phyloP scores from a whole-genome alignment of 768 basidiomycete species.

The Cyclocybe aegerita region DNA sequence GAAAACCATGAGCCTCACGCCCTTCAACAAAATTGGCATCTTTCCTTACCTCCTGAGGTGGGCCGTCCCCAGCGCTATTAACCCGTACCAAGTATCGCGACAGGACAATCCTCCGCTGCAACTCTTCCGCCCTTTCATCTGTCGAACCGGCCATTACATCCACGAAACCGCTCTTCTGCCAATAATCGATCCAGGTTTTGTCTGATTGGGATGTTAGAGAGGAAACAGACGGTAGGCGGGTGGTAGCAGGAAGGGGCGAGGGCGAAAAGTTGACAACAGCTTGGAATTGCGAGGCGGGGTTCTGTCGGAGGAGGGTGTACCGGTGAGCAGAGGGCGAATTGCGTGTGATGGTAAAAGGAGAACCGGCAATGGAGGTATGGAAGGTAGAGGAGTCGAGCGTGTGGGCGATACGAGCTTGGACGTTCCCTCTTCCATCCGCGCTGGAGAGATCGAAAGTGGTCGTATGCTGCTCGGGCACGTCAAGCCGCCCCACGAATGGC shows the following conservation, averaged over 20 bases:
- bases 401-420: constrained; percentile 41
- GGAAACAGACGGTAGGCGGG: constrained; percentile 10
- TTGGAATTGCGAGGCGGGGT: not conserved
- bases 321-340: constrained; percentile 44
- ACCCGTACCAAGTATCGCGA: constrained; percentile 58
- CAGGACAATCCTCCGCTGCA: constrained; percentile 56
- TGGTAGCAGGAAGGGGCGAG: no score
- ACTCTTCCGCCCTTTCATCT: constrained; percentile 49
- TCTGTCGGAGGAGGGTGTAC: constrained; percentile 43
- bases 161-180: constrained; percentile 50
- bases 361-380: constrained; percentile 42
- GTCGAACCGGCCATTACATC: constrained; percentile 35
- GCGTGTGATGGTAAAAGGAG: constrained; percentile 36
- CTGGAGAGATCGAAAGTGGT: constrained; percentile 29
- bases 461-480: constrained; percentile 46
- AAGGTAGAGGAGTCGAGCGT: constrained; percentile 38
- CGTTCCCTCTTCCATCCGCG: constrained; percentile 1
- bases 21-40: no score
- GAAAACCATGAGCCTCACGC: not conserved
- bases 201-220: constrained; percentile 11
- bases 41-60: constrained; percentile 46
- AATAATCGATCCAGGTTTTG: constrained; percentile 46
- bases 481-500: constrained; percentile 57
- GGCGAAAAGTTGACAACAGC: constrained; percentile 21
- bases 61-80: constrained; percentile 55